Percentiles rank a stretch among this genome's conserved stretches.
phyloP scores from a whole-genome alignment of 2,329 filamentous ascomycete genomes.

The Sporothrix globosa region DNA sequence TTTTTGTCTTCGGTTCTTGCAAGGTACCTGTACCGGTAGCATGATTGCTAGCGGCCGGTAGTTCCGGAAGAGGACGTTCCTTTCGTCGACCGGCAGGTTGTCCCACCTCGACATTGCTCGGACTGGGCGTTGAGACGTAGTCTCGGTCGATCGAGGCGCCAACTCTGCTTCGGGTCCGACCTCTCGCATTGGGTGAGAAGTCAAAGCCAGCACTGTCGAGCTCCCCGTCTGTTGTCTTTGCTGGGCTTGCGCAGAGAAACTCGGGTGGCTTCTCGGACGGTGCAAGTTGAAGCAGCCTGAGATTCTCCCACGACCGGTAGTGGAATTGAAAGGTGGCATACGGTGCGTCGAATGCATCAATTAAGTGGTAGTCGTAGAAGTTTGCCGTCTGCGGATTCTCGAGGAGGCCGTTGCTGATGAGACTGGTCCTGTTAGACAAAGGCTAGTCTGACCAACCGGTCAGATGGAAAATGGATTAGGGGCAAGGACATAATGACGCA shows the following conservation, averaged over 20 bases:
- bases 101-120: background rate
- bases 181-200: background rate
- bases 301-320: constrained; percentile 57
- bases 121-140: background rate
- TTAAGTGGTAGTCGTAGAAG: constrained; percentile 57
- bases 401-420: constrained; percentile 57
- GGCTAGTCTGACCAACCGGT: too few species aligned
- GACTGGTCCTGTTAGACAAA: constrained; percentile 43
- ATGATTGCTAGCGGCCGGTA: background rate
- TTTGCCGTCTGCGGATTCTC: constrained; percentile 54
- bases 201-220: constrained; percentile 59
- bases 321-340: constrained; percentile 60
- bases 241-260: background rate
- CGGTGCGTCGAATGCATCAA: constrained; percentile 55
- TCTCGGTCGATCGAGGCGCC: background rate
- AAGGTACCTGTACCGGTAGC: background rate
- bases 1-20: too few species aligned
- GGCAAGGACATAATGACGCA: constrained; percentile 20
- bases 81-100: background rate
- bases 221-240: constrained; percentile 58
- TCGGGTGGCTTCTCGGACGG: constrained; percentile 38
- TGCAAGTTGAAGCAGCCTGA: constrained; percentile 54
- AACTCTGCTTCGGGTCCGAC: background rate
- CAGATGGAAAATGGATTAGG: too few species aligned
- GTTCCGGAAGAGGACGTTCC: constrained; percentile 12